phyloP scores from a whole-genome alignment of 148 eudicot species.

The Chenopodium quinoa region DNA sequence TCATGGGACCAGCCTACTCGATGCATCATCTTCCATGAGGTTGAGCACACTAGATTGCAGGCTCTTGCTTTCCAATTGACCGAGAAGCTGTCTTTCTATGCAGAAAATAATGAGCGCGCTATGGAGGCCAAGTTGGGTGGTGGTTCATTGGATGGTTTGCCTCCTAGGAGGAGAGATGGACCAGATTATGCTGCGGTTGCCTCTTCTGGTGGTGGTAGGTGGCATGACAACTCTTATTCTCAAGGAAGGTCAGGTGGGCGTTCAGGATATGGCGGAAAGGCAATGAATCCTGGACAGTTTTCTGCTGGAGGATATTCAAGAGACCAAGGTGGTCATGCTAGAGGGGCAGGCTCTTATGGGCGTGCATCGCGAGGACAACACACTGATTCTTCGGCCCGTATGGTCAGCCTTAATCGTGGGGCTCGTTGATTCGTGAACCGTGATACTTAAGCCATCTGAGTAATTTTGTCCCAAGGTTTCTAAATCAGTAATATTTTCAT shows the following conservation, averaged over 20 bases:
- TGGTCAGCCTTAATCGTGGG: slow-evolving; percentile 73
- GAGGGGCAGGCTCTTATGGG: slow-evolving; percentile 41
- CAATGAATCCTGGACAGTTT: slow-evolving; percentile 37
- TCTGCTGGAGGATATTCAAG: slow-evolving; percentile 37
- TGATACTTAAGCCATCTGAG: neutral
- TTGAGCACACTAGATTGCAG: slow-evolving; percentile 70
- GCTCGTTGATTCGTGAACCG: slow-evolving; percentile 24
- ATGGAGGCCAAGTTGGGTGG: slow-evolving; percentile 68
- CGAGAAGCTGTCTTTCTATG: slow-evolving; percentile 67
- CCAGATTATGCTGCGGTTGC: slow-evolving; percentile 65
- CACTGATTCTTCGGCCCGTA: slow-evolving; percentile 56
- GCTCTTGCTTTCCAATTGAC: slow-evolving; percentile 72
- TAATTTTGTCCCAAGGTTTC: slow-evolving; percentile 16
- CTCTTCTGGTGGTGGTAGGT: slow-evolving; percentile 39
- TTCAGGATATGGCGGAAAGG: slow-evolving; percentile 45
- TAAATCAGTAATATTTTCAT: neutral
- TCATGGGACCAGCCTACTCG: slow-evolving; percentile 81
- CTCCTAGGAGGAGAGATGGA: slow-evolving; percentile 64
- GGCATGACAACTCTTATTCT: slow-evolving; percentile 55
- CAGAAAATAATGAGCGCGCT: slow-evolving; percentile 81
- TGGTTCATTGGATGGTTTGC: slow-evolving; percentile 48
- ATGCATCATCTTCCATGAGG: slow-evolving; percentile 72
- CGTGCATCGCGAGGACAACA: slow-evolving; percentile 47
- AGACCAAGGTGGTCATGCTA: slow-evolving; percentile 41
- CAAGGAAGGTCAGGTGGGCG: slow-evolving; percentile 60